Conservation (phyloP, 1,284 basidiomycete genomes). For the Microbotryum silenes-acaulis region DNA sequence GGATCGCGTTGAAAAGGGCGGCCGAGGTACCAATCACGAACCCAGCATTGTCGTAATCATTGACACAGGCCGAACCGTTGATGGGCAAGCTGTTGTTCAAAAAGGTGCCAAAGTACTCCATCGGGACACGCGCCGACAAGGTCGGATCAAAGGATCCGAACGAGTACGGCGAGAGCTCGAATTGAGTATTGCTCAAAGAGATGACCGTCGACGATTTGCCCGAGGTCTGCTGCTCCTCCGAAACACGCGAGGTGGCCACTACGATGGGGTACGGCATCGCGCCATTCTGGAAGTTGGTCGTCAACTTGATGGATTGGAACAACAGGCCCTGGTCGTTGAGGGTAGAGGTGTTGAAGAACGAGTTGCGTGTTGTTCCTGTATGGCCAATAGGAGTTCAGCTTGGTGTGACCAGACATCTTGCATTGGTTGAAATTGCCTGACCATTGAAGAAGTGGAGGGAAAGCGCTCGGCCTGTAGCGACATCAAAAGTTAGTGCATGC, state of each 20-base stretch:
- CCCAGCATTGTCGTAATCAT: slow-evolving; percentile 56
- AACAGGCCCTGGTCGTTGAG: slow-evolving; percentile 22
- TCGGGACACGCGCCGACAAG: slow-evolving; percentile 53
- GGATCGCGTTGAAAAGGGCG: slow-evolving; percentile 41
- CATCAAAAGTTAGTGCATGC: slow-evolving; percentile 11
- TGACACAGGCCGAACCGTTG: slow-evolving; percentile 53
- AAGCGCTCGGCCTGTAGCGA: slow-evolving; percentile 11
- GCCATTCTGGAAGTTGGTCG: slow-evolving; percentile 24
- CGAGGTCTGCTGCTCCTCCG: slow-evolving; percentile 6
- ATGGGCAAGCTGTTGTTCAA: slow-evolving; percentile 49
- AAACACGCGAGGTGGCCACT: slow-evolving; percentile 21
- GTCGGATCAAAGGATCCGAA: slow-evolving; percentile 61
- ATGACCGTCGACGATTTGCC: slow-evolving; percentile 18
- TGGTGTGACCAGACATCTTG: neutral
- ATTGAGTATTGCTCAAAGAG: slow-evolving; percentile 28
- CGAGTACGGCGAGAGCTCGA: slow-evolving; percentile 54
- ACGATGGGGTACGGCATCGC: slow-evolving; percentile 33
- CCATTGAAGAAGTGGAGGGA: slow-evolving; percentile 32
- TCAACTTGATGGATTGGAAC: slow-evolving; percentile 24
- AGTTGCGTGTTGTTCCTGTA: slow-evolving; percentile 2
- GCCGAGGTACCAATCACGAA: slow-evolving; percentile 44
- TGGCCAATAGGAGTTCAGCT: neutral
- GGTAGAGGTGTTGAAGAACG: neutral
- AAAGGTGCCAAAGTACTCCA: slow-evolving; percentile 55
- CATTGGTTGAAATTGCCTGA: slow-evolving; percentile 14